Conservation (phyloP, 2,329 filamentous ascomycete genomes). For the Thelonectria discophora region DNA sequence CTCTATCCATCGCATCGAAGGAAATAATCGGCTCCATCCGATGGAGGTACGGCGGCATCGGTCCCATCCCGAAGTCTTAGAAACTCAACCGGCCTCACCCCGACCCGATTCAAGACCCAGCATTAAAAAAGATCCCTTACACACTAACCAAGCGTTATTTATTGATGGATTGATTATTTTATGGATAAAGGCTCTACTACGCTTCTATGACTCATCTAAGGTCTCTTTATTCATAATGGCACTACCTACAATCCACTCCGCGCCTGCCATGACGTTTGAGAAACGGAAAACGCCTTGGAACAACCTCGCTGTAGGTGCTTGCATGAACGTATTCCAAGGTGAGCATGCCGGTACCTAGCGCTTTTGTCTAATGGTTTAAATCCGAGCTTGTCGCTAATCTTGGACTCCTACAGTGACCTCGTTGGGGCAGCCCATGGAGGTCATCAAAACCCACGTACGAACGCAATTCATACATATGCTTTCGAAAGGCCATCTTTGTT, state of each 20-base stretch:
- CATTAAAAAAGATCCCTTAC: no score
- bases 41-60: no score
- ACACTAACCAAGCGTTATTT: no score
- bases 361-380: no score
- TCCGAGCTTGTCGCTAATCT: background rate
- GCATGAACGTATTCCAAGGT: constrained; percentile 23
- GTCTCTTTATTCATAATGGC: background rate
- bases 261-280: background rate
- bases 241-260: background rate
- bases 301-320: constrained; percentile 18
- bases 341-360: background rate
- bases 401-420: constrained; percentile 5
- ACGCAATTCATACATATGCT: background rate
- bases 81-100: no score
- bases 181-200: no score
- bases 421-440: constrained; percentile 22
- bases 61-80: no score
- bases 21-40: no score
- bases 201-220: no score
- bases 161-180: no score
- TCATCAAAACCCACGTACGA: constrained; percentile 21
- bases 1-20: no score
- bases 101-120: no score
- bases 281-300: constrained; percentile 23
- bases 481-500: background rate